Evolutionary conservation across 805 yeast genomes (phyloP), one percentile per base, ranked within the genome.

Genomic region (Metahyphopichia silvanorum): DNA sequence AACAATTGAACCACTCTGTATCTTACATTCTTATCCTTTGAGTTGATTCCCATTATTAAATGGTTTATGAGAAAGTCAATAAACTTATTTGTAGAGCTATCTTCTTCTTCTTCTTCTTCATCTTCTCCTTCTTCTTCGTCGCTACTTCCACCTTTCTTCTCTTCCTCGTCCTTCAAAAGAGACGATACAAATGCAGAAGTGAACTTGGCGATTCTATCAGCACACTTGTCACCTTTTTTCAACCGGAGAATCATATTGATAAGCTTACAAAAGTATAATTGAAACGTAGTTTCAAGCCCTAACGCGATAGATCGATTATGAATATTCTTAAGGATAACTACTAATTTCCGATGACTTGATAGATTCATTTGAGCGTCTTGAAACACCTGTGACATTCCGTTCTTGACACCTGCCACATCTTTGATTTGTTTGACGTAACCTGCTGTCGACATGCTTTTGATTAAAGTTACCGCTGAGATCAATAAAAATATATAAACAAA

Each of bases 1-100:
- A 86, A 61, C 17, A 86, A 61, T 50, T 86, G 95, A 23, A 84
- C 81, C 6, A 79, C 83, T 39, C 97, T 69, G 55, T 73, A 88
- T 30, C 98, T 63, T 1, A 91, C 96, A 36, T 71, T 75, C 47
- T 76, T 79, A 50, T 85, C 83, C 43, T 75, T 75, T 9, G 95
- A 83, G 40, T 81, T 86, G 1, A 84, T 69, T 1, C 97, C 97
- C 37, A 79, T 68, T n/a, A 84, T 56, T 22, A 88, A 58, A 54
- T 85, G 91, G 14, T 75, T 67, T 2, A 86, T 69, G 18, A 87
- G 54, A 35, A 60, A 62, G 35, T 78, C 79, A 9, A 82, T 71
- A 47, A 87, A 84, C 14, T 68, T 59, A 2, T 74, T 52, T 27
- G 74, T 69, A 4, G 66, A 49, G 7, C 60, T 47, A n/a, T 51